Conservation (phyloP, 225 moss, liverwort and hornwort genomes). For the Asterella californica region DNA sequence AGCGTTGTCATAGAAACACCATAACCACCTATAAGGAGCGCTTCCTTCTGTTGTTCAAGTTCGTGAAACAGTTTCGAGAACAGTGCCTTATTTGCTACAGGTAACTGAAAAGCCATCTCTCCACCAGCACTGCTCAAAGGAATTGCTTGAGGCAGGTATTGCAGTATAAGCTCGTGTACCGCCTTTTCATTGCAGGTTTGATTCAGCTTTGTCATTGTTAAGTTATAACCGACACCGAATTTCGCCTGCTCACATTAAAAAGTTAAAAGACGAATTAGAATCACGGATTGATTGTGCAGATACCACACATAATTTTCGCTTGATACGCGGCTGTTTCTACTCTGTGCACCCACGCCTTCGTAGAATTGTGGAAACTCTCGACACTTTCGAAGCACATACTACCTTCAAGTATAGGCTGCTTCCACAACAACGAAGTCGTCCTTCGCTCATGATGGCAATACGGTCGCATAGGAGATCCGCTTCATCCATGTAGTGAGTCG, state of each 20-base stretch:
- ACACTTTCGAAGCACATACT: neutral
- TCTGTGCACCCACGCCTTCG: neutral
- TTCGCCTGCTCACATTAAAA: constrained; percentile 54
- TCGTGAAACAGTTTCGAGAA: constrained; percentile 73
- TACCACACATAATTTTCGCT: neutral
- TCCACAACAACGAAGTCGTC: constrained; percentile 84
- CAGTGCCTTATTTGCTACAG: constrained; percentile 63
- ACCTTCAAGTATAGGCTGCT: constrained; percentile 95
- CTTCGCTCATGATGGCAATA: constrained; percentile 96
- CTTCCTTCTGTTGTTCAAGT: constrained; percentile 65
- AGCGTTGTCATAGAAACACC: constrained; percentile 97
- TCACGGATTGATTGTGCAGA: neutral
- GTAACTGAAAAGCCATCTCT: constrained; percentile 82
- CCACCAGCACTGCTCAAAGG: constrained; percentile 85
- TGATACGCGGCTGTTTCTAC: neutral
- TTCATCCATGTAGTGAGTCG: constrained; percentile 99
- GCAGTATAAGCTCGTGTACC: constrained; percentile 58
- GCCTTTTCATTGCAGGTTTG: constrained; percentile 53
- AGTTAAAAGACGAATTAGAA: neutral
- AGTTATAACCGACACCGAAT: constrained; percentile 90
- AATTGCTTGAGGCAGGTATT: constrained; percentile 56
- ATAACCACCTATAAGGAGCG: constrained; percentile 63
- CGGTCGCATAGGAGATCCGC: constrained; percentile 93
- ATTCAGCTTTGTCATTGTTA: constrained; percentile 84
- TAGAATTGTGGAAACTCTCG: neutral